Conservation (phyloP, 345 rosid genomes). For the Arabidopsis suecica region DNA sequence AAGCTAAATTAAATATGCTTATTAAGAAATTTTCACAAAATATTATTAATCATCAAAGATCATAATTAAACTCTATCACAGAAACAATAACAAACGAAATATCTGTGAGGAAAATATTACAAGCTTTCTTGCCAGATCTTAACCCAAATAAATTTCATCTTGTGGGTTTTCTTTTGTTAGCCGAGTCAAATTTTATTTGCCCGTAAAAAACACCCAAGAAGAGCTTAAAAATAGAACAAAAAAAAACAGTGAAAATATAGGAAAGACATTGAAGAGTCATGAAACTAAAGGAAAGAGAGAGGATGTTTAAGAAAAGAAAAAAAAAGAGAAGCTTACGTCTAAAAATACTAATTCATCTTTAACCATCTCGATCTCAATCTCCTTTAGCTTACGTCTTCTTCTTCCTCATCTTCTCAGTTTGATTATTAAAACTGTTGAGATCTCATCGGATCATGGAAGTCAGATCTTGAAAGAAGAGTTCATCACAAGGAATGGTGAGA, state of each 20-base stretch:
- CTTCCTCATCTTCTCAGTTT: neutral
- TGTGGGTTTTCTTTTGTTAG: conserved; percentile 6
- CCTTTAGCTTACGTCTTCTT: conserved; percentile 18
- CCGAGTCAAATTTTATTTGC: conserved; percentile 18
- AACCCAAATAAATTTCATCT: conserved; percentile 28
- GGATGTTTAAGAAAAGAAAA: conserved; percentile 24
- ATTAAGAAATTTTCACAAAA: neutral
- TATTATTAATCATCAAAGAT: neutral
- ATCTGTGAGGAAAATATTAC: conserved; percentile 22
- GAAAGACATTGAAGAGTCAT: conserved; percentile 16
- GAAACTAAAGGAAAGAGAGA: conserved; percentile 21
- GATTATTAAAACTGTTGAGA: neutral
- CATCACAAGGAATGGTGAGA: conserved; percentile 80
- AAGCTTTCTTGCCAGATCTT: conserved; percentile 26
- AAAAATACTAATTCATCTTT: conserved; percentile 29
- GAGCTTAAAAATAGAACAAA: neutral
- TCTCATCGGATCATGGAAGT: conserved; percentile 59
- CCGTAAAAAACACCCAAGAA: conserved; percentile 31
- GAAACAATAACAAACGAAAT: conserved; percentile 16
- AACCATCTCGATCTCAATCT: conserved; percentile 34
- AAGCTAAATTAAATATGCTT: conserved; percentile 6
- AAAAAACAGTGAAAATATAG: neutral
- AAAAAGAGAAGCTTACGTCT: conserved; percentile 19
- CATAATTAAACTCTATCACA: conserved; percentile 1
- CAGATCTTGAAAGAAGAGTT: conserved; percentile 69